Percentiles rank a stretch among this genome's conserved stretches.
These are phyloP conservation scores for Periconia digitata DNA, from an alignment of 2,329 filamentous ascomycete genomes.

Conservation along the genomic window DNA sequence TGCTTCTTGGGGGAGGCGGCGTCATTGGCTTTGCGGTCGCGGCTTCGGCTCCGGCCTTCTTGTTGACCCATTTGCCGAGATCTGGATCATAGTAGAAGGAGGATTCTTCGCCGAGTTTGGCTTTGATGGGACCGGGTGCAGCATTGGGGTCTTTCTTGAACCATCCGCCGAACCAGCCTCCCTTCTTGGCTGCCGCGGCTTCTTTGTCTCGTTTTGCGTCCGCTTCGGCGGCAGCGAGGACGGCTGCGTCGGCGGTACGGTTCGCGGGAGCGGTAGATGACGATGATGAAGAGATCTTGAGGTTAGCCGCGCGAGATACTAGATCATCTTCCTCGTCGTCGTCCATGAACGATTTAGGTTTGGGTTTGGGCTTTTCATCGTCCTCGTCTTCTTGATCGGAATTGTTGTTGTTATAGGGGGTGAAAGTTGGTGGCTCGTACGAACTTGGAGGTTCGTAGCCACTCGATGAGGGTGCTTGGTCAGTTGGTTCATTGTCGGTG, in stretches of 20 bases:
- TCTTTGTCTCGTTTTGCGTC: slow-evolving; percentile 62
- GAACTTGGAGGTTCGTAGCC: slow-evolving; percentile 27
- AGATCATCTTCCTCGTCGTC: slow-evolving; percentile 76
- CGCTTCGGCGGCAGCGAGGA: slow-evolving; percentile 77
- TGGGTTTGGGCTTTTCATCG: slow-evolving; percentile 48
- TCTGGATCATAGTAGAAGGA: slow-evolving; percentile 94
- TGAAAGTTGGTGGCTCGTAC: slow-evolving; percentile 42
- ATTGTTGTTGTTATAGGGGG: slow-evolving; percentile 53
- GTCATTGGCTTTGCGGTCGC: slow-evolving; percentile 59
- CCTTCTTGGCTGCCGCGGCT: slow-evolving; percentile 49
- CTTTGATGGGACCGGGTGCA: slow-evolving; percentile 71
- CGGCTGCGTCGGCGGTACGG: slow-evolving; percentile 79
- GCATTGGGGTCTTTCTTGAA: slow-evolving; percentile 72
- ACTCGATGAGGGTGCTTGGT: slow-evolving; percentile 14
- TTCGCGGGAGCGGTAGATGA: slow-evolving; percentile 62
- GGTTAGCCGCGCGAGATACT: slow-evolving; percentile 53
- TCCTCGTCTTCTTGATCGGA: slow-evolving; percentile 53
- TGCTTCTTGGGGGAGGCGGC: slow-evolving; percentile 73
- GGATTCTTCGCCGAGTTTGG: slow-evolving; percentile 91
- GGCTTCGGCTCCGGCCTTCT: slow-evolving; percentile 69
- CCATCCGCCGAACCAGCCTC: slow-evolving; percentile 85
- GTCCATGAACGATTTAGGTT: slow-evolving; percentile 77
- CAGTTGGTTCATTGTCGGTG: slow-evolving; percentile 20
- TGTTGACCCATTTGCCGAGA: slow-evolving; percentile 98
- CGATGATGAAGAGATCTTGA: slow-evolving; percentile 44